Evolutionary conservation across 192 early-diverging fungal genomes (phyloP), one percentile per base, ranked within the genome.

Genomic region (Coemansia sp.): DNA sequence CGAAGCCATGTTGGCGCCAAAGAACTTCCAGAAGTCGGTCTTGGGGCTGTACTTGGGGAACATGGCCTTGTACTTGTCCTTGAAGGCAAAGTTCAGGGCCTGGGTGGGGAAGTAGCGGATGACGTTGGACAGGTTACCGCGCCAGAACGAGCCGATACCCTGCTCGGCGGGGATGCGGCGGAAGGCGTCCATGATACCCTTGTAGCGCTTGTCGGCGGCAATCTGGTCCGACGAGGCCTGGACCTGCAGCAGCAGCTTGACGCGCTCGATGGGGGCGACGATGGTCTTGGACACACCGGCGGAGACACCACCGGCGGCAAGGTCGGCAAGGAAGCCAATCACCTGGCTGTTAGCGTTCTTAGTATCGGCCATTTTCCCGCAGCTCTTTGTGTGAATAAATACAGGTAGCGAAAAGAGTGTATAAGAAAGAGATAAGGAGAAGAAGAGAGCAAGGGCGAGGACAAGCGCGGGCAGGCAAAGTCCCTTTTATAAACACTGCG

Each of bases 41-140:
- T 79, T 82, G 43, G 83, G 79, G 75, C 80, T 83, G 60, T 85
- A 80, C 59, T 78, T 80, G 67, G 81, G 87, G 83, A 97, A 95
- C 83, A 94, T 82, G 60, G 80, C 60, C 85, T 96, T 95, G 84
- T 93, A 93, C 78, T 88, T 88, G 76, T 96, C 92, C 80, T 90
- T 93, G 83, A 90, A 93, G 34, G 93, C 93, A 79, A 98, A 91
- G 83, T 95, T 96, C 62, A 96, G 78, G 37, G 92, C 95, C 78
- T 96, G 93, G 45, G 91, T 94, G 49, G 95, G 95, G 82, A 96
- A 96, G 86, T 96, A 96, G 74, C 95, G 89, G 78, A 98, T 86
- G 54, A 91, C 86, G 79, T 94, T 98, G 55, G 91, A 85, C 59
- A 85, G 70, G 84, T 96, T 98, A 60, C 95, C 95, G 57, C 93